Evolutionary conservation across 2,329 filamentous ascomycete genomes (phyloP).

Genomic region (Mollisia scopiformis): DNA sequence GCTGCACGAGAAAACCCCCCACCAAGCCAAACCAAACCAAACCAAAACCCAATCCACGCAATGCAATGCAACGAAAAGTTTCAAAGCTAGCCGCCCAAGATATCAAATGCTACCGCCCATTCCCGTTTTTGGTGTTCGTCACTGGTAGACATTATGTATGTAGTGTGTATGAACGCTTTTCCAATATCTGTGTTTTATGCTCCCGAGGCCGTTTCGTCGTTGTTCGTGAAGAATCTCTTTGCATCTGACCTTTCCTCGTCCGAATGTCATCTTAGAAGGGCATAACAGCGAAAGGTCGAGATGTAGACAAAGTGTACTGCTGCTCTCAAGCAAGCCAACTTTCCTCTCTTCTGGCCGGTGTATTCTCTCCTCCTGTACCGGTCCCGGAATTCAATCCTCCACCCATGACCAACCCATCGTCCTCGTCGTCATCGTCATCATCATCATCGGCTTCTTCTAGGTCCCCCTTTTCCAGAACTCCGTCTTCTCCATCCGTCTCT

Average conservation of each 20-base stretch:
- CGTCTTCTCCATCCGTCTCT: conserved; percentile 35
- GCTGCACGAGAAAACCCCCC: not conserved
- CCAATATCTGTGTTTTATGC: too few relatives aligned
- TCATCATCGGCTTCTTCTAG: conserved; percentile 53
- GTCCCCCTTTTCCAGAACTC: conserved; percentile 27
- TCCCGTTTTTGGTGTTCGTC: not conserved
- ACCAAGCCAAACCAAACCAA: not conserved
- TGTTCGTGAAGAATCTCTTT: not conserved
- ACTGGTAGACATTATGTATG: not conserved
- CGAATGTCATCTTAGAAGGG: too few relatives aligned
- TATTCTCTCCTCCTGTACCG: conserved; percentile 26
- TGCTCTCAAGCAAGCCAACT: conserved; percentile 34
- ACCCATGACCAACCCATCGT: conserved; percentile 41
- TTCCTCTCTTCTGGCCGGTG: conserved; percentile 36
- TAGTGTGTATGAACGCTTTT: not conserved
- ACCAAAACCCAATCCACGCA: not conserved
- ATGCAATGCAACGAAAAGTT: not conserved
- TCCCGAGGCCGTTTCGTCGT: not conserved
- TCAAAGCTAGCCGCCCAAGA: not conserved
- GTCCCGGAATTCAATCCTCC: conserved; percentile 14
- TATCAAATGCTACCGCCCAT: conserved; percentile 1
- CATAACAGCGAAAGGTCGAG: too few relatives aligned
- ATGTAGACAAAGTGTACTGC: too few relatives aligned
- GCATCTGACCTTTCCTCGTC: too few relatives aligned
- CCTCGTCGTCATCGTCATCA: conserved; percentile 52